Conservation (phyloP, 202 grass and related monocot genomes). For the Setaria viridis region DNA sequence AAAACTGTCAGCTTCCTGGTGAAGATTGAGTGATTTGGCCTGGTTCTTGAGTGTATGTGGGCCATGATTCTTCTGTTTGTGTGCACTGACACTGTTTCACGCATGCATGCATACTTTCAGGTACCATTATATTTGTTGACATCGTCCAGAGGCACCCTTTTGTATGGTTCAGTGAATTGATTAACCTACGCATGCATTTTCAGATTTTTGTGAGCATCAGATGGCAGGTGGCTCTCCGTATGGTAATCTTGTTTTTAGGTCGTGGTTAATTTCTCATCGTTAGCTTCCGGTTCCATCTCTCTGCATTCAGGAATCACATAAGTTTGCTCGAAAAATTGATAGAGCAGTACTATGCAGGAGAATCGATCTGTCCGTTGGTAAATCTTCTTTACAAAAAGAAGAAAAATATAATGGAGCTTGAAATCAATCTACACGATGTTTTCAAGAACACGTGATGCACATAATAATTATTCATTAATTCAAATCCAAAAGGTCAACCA, state of each 20-base stretch:
- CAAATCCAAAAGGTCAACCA: background rate
- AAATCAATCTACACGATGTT: background rate
- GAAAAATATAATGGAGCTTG: background rate
- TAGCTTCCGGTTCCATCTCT: background rate
- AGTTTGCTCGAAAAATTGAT: no score
- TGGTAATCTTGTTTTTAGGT: background rate
- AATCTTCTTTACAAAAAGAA: background rate
- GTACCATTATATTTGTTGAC: background rate
- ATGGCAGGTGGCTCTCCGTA: background rate
- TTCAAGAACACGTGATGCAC: background rate
- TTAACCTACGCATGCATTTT: background rate
- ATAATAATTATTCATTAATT: background rate
- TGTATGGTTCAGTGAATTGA: background rate
- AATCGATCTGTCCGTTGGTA: no score
- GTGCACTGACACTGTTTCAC: background rate
- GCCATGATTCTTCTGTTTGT: background rate
- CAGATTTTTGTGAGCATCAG: background rate
- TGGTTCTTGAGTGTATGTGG: background rate
- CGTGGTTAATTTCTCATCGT: background rate
- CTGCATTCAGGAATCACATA: no score
- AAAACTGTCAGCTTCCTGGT: conserved; percentile 15
- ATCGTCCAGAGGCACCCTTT: background rate
- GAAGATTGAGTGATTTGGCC: background rate
- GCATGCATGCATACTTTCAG: conserved; percentile 3
- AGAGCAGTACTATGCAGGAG: no score